A percentile compares a stretch with the other conserved stretches of the same genome.
Conservation (phyloP, 192 early-diverging fungal genomes). For the Linnemannia elongata region DNA sequence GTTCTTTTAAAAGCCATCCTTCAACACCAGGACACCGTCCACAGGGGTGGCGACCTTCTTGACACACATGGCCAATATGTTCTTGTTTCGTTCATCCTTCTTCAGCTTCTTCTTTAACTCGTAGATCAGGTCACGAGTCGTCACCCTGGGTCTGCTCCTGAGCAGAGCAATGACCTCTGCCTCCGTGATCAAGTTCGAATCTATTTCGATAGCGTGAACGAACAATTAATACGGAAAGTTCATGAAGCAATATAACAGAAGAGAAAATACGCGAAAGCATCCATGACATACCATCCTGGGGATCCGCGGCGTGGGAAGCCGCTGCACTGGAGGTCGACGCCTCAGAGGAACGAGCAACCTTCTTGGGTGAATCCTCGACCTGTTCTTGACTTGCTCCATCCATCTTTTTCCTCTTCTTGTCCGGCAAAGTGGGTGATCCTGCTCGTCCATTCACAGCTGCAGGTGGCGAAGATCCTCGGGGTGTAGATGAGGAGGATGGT, state of each 20-base stretch:
- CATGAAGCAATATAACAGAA: not conserved
- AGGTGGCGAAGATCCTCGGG: conserved; percentile 17
- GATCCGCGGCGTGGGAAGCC: not conserved
- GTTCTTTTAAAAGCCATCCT: conserved; percentile 24
- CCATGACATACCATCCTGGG: conserved; percentile 26
- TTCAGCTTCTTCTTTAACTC: conserved; percentile 74
- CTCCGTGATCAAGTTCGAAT: conserved; percentile 71
- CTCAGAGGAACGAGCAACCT: conserved; percentile 31
- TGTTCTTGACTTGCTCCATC: conserved; percentile 20
- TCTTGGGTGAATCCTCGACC: conserved; percentile 31
- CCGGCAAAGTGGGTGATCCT: conserved; percentile 1
- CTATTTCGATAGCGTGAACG: not conserved
- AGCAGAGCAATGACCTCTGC: conserved; percentile 75
- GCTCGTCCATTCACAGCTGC: conserved; percentile 14
- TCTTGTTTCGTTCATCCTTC: conserved; percentile 61
- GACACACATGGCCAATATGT: conserved; percentile 59
- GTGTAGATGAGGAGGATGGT: not conserved
- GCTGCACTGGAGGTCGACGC: conserved; percentile 3
- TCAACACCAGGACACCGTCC: conserved; percentile 36
- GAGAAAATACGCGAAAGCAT: not conserved
- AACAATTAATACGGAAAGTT: not conserved
- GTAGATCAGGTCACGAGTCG: conserved; percentile 75
- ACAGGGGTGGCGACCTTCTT: conserved; percentile 58
- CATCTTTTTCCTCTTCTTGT: conserved; percentile 32
- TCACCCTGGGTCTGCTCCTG: conserved; percentile 65